Percentiles rank a stretch among this genome's conserved stretches.
Conservation (phyloP, 306 rosid species). For the Fagus sylvatica region DNA sequence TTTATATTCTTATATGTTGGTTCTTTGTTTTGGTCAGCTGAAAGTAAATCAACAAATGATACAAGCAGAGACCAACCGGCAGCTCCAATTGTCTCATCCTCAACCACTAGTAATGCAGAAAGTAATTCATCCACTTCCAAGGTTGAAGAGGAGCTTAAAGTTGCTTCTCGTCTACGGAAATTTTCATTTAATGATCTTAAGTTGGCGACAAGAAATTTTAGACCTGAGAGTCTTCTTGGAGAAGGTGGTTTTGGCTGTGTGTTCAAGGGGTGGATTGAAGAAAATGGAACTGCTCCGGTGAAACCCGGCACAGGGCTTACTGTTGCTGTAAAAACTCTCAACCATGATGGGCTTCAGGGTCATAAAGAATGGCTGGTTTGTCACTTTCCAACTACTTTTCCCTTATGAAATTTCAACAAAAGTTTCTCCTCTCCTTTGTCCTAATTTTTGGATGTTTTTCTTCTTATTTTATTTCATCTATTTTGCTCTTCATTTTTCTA, state of each 20-base stretch:
- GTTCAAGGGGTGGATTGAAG: slow-evolving; percentile 98
- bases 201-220: slow-evolving; percentile 89
- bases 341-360: slow-evolving; percentile 99
- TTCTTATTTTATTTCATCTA: background rate
- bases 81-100: slow-evolving; percentile 62
- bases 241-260: slow-evolving; percentile 99
- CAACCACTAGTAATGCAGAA: slow-evolving; percentile 85
- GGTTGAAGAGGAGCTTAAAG: slow-evolving; percentile 92
- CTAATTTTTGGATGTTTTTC: background rate
- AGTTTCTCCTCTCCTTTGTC: background rate
- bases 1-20: slow-evolving; percentile 4
- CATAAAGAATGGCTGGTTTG: slow-evolving; percentile 99
- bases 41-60: slow-evolving; percentile 70
- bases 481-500: slow-evolving; percentile 4
- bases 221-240: slow-evolving; percentile 99
- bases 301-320: slow-evolving; percentile 99
- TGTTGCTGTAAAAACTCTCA: slow-evolving; percentile 94
- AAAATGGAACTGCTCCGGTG: slow-evolving; percentile 97
- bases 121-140: slow-evolving; percentile 87
- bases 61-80: slow-evolving; percentile 80
- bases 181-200: slow-evolving; percentile 88
- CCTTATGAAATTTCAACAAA: background rate
- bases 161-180: slow-evolving; percentile 83
- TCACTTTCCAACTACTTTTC: slow-evolving; percentile 24
- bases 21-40: slow-evolving; percentile 38